Evolutionary conservation across 805 yeast species (phyloP).

Genomic region (Pichia scutulata): DNA sequence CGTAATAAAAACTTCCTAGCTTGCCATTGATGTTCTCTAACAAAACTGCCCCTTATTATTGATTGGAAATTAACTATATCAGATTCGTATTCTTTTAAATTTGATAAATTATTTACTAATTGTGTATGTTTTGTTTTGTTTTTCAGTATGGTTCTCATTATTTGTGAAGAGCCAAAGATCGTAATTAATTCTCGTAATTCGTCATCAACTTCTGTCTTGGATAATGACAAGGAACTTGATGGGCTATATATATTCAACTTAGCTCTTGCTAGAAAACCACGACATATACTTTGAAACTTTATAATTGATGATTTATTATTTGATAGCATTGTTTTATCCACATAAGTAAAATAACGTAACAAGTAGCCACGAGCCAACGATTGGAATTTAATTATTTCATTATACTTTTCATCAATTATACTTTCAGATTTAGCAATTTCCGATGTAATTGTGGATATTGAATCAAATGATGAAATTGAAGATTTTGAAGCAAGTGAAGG

Average conservation of each 20-base stretch:
- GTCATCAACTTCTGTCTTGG: neutral
- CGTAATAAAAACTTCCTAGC: slow-evolving; percentile 15
- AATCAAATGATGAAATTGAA: neutral
- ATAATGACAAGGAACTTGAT: neutral
- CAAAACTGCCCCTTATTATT: slow-evolving; percentile 26
- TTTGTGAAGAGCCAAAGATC: slow-evolving; percentile 17
- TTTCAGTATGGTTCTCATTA: slow-evolving; percentile 35
- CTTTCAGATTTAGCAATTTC: neutral
- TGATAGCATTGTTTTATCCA: slow-evolving; percentile 52
- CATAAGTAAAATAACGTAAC: slow-evolving; percentile 55
- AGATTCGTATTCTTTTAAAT: slow-evolving; percentile 14
- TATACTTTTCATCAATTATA: neutral
- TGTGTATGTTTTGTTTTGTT: slow-evolving; percentile 19
- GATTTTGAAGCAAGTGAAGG: neutral
- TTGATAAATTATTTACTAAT: slow-evolving; percentile 11
- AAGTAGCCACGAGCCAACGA: slow-evolving; percentile 64
- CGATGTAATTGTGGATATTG: neutral
- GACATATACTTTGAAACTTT: slow-evolving; percentile 39
- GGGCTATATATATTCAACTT: slow-evolving; percentile 1
- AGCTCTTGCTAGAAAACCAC: slow-evolving; percentile 34
- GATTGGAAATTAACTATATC: slow-evolving; percentile 30
- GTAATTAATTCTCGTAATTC: neutral
- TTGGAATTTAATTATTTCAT: slow-evolving; percentile 41
- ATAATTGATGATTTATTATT: slow-evolving; percentile 46
- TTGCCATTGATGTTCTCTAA: slow-evolving; percentile 15